These are phyloP conservation scores for Geum urbanum DNA, from an alignment of 306 rosid genomes.

Conservation along the genomic window DNA sequence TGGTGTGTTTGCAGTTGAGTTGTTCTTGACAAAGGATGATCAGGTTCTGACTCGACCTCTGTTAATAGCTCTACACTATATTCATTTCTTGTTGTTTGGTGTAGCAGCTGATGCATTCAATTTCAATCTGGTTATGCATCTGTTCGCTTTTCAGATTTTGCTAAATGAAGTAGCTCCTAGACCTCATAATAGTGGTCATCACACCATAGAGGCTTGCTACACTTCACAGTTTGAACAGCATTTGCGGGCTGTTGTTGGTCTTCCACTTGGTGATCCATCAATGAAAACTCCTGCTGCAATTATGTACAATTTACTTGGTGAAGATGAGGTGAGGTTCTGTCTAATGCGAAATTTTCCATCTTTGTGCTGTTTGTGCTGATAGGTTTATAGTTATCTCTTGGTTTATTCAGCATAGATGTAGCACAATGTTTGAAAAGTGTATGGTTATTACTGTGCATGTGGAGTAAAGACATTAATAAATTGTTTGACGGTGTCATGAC, in stretches of 20 bases:
- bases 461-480: not conserved
- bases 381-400: no score
- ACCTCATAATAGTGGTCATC: conserved; percentile 98
- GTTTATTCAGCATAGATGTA: not conserved
- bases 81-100: not conserved
- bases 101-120: conserved; percentile 12
- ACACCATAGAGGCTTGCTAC: conserved; percentile 83
- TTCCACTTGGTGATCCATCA: conserved; percentile 95
- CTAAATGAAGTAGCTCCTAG: conserved; percentile 95
- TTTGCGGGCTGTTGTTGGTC: conserved; percentile 91
- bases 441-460: not conserved
- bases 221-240: conserved; percentile 92
- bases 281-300: conserved; percentile 81
- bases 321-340: conserved; percentile 61
- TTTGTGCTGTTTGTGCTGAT: not conserved
- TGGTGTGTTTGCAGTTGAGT: conserved; percentile 93
- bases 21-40: conserved; percentile 70
- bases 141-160: conserved; percentile 51
- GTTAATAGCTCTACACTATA: conserved; percentile 10
- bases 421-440: not conserved
- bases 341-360: not conserved
- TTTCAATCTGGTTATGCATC: not conserved
- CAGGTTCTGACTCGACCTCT: conserved; percentile 48
- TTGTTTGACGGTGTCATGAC: not conserved
- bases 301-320: conserved; percentile 86